Evolutionary conservation across 1,139 yeast genomes (phyloP), one percentile per base, ranked within the genome.

Genomic region (Wickerhamiella pararugosa): DNA sequence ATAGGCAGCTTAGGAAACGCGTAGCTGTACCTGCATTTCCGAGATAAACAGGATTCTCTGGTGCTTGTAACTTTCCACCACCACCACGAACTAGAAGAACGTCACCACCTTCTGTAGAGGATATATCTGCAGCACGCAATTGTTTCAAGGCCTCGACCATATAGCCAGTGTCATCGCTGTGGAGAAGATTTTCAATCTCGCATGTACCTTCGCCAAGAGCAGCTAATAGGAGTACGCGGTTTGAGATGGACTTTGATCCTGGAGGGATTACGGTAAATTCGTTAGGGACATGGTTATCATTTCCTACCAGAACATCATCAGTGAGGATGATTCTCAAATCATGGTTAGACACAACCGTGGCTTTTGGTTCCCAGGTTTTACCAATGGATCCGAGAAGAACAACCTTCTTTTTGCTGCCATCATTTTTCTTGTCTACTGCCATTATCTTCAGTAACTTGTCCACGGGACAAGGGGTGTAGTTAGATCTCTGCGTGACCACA

Each of bases 11-110:
- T 55, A 90, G 70, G 60, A 90, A 92, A 54, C 99, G 73, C 6
- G 96, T 83, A 5, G 98, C 97, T 37, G 99, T 90, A 52, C 99
- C 99, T 1, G 99, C 98, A 58, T 90, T 90, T 45, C 98, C 98
- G 48, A 90, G 71, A 61, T 84, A 90, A 44, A 92, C 67, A 50
- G 76, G 81, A 33, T 68, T 66, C 25, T 69, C 67, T 34, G 81
- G 73, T 3, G 82, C 73, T 37, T 69, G 54, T 48, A 83, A 63
- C 31, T 70, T 62, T 40, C 97, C 97, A 43, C 95, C 95, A 50
- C 79, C 80, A 41, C 98, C 98, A 43, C 72, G 71, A 32, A 90
- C 73, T 29, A 87, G 86, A 43, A 90, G 71, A 21, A 93, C 80
- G 49, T 95, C 95, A 53, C 84, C 86, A 49, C 82, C 87, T 58